Conservation (phyloP, 805 yeast genomes). For the Schizosaccharomyces pombe region DNA sequence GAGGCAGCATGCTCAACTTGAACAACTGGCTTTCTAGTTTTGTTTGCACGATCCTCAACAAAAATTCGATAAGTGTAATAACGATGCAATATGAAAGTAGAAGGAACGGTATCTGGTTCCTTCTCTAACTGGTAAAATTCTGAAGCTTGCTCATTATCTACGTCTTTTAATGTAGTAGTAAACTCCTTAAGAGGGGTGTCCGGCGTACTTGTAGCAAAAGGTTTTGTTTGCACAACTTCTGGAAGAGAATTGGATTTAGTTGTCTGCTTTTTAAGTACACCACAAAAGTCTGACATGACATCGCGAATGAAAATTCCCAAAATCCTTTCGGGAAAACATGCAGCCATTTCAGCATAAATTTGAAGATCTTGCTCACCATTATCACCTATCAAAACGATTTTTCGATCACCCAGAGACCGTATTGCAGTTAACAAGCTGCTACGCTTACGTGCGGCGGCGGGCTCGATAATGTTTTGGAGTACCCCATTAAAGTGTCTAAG, state of each 20-base stretch:
- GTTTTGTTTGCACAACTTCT: background rate
- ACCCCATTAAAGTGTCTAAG: slow-evolving; percentile 70
- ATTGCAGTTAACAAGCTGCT: slow-evolving; percentile 38
- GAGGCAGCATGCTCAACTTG: background rate
- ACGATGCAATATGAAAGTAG: background rate
- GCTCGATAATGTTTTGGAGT: slow-evolving; percentile 61
- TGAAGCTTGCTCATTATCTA: background rate
- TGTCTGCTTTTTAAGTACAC: background rate
- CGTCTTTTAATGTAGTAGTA: background rate
- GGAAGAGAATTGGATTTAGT: background rate
- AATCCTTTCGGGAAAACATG: slow-evolving; percentile 35
- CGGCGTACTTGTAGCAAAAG: background rate
- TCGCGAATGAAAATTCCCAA: slow-evolving; percentile 61
- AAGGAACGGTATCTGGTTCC: background rate
- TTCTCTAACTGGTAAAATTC: background rate
- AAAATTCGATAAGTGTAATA: background rate
- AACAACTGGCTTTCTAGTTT: background rate
- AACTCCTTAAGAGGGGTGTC: background rate
- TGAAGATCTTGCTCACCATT: slow-evolving; percentile 90
- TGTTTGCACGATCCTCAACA: background rate
- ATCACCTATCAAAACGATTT: slow-evolving; percentile 74
- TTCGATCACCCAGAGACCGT: slow-evolving; percentile 50
- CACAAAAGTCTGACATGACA: slow-evolving; percentile 19
- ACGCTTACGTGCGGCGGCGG: slow-evolving; percentile 61
- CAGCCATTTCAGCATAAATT: slow-evolving; percentile 56